Percentiles rank a stretch among this genome's conserved stretches.
Conservation (phyloP, 2,329 filamentous ascomycete species). For the Paracoccidioides brasiliensis region DNA sequence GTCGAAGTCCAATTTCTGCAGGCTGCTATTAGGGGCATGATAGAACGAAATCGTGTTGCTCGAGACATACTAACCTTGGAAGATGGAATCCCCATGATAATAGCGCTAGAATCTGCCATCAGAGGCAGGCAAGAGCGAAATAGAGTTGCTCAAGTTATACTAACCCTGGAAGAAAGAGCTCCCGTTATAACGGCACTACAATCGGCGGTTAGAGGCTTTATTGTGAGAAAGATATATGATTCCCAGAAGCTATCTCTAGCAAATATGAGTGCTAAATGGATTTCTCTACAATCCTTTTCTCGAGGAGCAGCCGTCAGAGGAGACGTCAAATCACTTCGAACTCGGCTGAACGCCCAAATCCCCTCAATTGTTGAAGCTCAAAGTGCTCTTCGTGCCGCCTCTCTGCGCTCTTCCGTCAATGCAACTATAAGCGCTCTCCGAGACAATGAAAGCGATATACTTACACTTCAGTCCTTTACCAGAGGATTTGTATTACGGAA, state of each 20-base stretch:
- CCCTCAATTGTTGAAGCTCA: slow-evolving; percentile 22
- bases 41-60: slow-evolving; percentile 13
- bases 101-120: slow-evolving; percentile 11
- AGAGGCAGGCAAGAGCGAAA: slow-evolving; percentile 10
- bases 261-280: slow-evolving; percentile 29
- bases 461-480: slow-evolving; percentile 40
- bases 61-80: slow-evolving; percentile 17
- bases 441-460: slow-evolving; percentile 31
- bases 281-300: slow-evolving; percentile 33
- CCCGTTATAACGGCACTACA: slow-evolving; percentile 19
- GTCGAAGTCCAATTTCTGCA: slow-evolving; percentile 46
- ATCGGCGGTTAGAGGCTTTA: slow-evolving; percentile 9
- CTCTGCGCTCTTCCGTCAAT: slow-evolving; percentile 21
- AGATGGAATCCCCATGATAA: slow-evolving; percentile 19
- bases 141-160: slow-evolving; percentile 14
- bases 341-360: slow-evolving; percentile 19
- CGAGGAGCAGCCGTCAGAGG: slow-evolving; percentile 27
- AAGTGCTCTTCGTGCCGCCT: slow-evolving; percentile 21
- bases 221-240: slow-evolving; percentile 27
- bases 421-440: slow-evolving; percentile 28
- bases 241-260: slow-evolving; percentile 30
- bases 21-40: slow-evolving; percentile 41
- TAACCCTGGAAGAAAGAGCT: slow-evolving; percentile 17
- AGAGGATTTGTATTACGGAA: slow-evolving; percentile 30
- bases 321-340: slow-evolving; percentile 16